A percentile compares a stretch with the other conserved stretches of the same genome.
Evolutionary conservation across 768 basidiomycete genomes (phyloP).

Genomic region (Auricularia cornea): DNA sequence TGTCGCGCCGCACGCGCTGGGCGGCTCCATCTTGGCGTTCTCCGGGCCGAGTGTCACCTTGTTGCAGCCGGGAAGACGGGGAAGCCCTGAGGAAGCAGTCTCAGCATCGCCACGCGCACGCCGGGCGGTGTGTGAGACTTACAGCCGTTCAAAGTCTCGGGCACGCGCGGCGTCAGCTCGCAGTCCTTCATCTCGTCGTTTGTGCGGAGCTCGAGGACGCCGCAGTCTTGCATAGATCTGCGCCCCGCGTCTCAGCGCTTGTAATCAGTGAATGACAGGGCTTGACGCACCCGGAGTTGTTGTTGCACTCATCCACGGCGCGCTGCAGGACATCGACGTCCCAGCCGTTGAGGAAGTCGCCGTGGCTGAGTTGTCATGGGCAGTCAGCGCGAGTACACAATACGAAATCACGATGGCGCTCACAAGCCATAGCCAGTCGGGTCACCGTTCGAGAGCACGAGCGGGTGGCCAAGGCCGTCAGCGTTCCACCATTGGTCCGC

Average conservation of each 20-base stretch:
- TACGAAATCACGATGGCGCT: too few relatives aligned
- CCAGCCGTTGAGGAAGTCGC: slow-evolving; percentile 12
- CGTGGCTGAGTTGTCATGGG: neutral
- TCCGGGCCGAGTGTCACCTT: slow-evolving; percentile 7
- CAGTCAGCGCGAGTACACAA: too few relatives aligned
- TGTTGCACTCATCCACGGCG: slow-evolving; percentile 9
- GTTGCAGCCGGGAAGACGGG: slow-evolving; percentile 16
- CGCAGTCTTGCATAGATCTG: neutral
- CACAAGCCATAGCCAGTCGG: neutral
- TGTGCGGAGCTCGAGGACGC: slow-evolving; percentile 13
- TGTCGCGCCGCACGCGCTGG: neutral
- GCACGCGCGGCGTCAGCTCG: slow-evolving; percentile 10
- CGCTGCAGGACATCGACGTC: slow-evolving; percentile 10
- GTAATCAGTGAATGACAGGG: neutral
- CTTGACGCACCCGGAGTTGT: slow-evolving; percentile 3
- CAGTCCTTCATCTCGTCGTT: slow-evolving; percentile 4
- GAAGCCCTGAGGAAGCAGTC: neutral
- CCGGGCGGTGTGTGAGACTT: too few relatives aligned
- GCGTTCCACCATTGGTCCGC: slow-evolving; percentile 2
- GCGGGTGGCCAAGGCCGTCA: neutral
- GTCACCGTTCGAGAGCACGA: slow-evolving; percentile 1
- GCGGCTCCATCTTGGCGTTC: neutral
- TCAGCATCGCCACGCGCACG: too few relatives aligned
- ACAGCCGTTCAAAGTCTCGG: slow-evolving; percentile 12
- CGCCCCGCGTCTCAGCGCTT: too few relatives aligned